Percentiles rank a stretch among this genome's conserved stretches.
Conservation (phyloP, 805 yeast genomes). For the Candida vaughaniae region DNA sequence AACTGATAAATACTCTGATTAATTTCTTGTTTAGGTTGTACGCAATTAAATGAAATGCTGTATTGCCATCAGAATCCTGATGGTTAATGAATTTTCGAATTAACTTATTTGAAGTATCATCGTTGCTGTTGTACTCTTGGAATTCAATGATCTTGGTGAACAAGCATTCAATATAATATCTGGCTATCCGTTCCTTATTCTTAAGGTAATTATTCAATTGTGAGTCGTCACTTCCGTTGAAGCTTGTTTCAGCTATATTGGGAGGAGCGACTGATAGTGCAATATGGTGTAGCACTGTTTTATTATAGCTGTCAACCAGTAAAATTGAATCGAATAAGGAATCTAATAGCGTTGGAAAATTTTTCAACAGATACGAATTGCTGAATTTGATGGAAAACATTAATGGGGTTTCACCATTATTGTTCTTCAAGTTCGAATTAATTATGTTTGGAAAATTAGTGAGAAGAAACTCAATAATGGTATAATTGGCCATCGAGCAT, state of each 20-base stretch:
- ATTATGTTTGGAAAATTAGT: slow-evolving; percentile 67
- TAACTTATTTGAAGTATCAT: slow-evolving; percentile 19
- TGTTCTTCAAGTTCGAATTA: slow-evolving; percentile 68
- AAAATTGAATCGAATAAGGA: slow-evolving; percentile 36
- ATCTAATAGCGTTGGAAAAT: slow-evolving; percentile 36
- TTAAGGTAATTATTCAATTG: slow-evolving; percentile 18
- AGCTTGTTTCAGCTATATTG: slow-evolving; percentile 3
- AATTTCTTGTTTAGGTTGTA: slow-evolving; percentile 68
- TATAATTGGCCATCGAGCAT: slow-evolving; percentile 78
- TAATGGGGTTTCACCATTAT: slow-evolving; percentile 83
- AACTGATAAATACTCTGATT: slow-evolving; percentile 77
- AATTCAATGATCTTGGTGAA: slow-evolving; percentile 32
- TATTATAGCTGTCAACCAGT: slow-evolving; percentile 37
- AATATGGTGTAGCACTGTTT: slow-evolving; percentile 43
- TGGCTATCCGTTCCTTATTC: slow-evolving; percentile 35
- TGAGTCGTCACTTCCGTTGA: slow-evolving; percentile 14
- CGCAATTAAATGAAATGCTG: slow-evolving; percentile 90
- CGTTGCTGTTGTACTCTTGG: slow-evolving; percentile 20
- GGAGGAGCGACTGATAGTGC: slow-evolving; percentile 26
- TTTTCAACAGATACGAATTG: slow-evolving; percentile 37
- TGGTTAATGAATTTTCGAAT: slow-evolving; percentile 65
- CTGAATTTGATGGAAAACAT: slow-evolving; percentile 43
- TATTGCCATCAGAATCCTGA: slow-evolving; percentile 92
- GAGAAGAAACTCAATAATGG: slow-evolving; percentile 61
- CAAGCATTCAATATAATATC: slow-evolving; percentile 39